These are phyloP conservation scores for Rhododendron mucronatum DNA, from an alignment of 148 eudicot genomes.

Conservation along the genomic window DNA sequence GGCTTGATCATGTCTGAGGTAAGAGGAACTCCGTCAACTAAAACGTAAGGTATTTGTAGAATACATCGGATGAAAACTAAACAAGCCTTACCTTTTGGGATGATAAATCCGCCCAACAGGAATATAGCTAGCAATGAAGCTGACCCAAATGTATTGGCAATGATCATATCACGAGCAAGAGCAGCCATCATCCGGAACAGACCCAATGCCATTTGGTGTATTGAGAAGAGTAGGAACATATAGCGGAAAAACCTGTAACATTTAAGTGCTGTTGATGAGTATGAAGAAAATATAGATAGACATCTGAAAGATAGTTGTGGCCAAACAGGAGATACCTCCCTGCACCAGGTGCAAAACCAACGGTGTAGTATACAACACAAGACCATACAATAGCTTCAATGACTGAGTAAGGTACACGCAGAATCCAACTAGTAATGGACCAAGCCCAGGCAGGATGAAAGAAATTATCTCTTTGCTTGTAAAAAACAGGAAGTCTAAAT, in stretches of 20 bases:
- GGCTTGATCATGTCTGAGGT: constrained; percentile 65
- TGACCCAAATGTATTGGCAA: constrained; percentile 71
- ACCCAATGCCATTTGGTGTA: constrained; percentile 89
- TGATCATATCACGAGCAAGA: constrained; percentile 67
- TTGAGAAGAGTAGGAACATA: constrained; percentile 52
- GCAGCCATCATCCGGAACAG: constrained; percentile 73
- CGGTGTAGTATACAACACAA: constrained; percentile 52
- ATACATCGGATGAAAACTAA: background rate
- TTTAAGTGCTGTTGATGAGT: background rate
- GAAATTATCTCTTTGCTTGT: constrained; percentile 78
- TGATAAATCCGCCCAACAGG: constrained; percentile 73
- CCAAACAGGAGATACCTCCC: constrained; percentile 47
- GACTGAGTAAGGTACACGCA: constrained; percentile 68
- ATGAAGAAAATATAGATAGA: background rate
- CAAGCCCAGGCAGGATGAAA: constrained; percentile 92
- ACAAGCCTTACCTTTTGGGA: constrained; percentile 54
- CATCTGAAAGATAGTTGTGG: background rate
- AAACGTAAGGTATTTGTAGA: background rate
- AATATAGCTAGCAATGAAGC: constrained; percentile 50
- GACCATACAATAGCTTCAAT: constrained; percentile 80
- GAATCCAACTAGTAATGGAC: constrained; percentile 63
- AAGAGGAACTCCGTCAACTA: background rate
- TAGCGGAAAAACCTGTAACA: constrained; percentile 65
- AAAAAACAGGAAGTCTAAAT: constrained; percentile 77
- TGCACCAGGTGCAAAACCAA: constrained; percentile 63